Conservation (phyloP, 2,329 filamentous ascomycete genomes). For the Knufia fluminis region DNA sequence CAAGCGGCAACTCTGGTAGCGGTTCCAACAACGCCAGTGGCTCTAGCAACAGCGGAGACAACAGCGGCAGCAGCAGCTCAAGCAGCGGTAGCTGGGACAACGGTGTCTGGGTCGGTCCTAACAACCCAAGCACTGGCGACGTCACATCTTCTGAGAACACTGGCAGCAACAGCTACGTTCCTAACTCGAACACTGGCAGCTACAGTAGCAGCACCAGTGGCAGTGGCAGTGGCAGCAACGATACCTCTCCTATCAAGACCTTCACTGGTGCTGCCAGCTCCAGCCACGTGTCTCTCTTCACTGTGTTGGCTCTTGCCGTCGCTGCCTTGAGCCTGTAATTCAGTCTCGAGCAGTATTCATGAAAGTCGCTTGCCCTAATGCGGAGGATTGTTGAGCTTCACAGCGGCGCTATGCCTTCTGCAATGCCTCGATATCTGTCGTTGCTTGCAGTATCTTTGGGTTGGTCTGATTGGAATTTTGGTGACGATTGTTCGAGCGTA, state of each 20-base stretch:
- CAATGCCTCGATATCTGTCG: background rate
- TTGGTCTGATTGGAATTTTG: background rate
- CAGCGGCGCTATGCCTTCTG: background rate
- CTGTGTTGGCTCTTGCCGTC: constrained; percentile 1
- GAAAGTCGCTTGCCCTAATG: constrained; percentile 1
- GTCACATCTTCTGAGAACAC: background rate
- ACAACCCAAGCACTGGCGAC: constrained; percentile 2
- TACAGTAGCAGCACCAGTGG: constrained; percentile 6
- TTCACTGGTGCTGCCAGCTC: constrained; percentile 17
- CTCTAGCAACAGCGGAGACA: background rate
- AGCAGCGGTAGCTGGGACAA: background rate
- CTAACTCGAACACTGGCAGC: constrained; percentile 1
- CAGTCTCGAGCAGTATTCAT: background rate
- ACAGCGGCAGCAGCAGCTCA: constrained; percentile 1
- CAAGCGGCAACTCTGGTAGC: background rate
- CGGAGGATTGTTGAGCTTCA: constrained; percentile 1
- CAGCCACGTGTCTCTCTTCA: constrained; percentile 6
- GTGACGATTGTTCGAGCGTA: background rate
- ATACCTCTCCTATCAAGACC: constrained; percentile 2
- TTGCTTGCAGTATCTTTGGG: background rate
- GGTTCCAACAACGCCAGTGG: constrained; percentile 4
- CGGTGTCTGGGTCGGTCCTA: constrained; percentile 1
- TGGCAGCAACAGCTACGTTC: constrained; percentile 1
- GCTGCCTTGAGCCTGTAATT: constrained; percentile 9
- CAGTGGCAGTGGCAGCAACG: constrained; percentile 7